Base-by-base conservation (phyloP, 2,329 filamentous ascomycete genomes). In the Ophiostoma quercus region DNA sequence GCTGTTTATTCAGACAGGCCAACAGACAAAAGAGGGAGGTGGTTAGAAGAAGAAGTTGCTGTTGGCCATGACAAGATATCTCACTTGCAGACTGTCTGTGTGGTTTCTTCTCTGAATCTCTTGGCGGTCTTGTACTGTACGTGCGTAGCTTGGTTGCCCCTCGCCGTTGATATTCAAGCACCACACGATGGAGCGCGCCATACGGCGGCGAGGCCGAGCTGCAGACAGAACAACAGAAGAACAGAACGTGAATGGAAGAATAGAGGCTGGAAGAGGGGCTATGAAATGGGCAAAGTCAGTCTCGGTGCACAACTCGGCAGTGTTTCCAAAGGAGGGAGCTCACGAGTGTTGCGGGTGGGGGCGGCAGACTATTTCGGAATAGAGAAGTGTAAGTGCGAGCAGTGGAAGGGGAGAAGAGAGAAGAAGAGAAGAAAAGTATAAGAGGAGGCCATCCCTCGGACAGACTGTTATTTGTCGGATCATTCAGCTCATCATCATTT, bases 221-320 rank as follows among this genome's bases (percentile, higher is more conserved):
- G 22, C 11, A 22, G n/a, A 57, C n/a, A 25, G 51, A 14, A 14
- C 11, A 12, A 16, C 47, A 51, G 47, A 51, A 41, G 11, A 12
- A 14, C 47, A 22, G 47, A 51, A 51, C 34, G 5, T 34, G 47
- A 9, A 19, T 2, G 47, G 47, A 19, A 16, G 47, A 51, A 5
- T 16, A 3, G 2, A 7, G 16, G 5, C 16, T n/a, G n/a, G 16
- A 51, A 9, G 57, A 62, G 57, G 57, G 25, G 57, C 57, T 62
- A 32, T 29, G 57, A 62, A 62, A 62, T 62, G 57, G 57, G 57
- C 22, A 62, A 32, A 62, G 57, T 34, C 25, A 14, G 57, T 62
- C 57, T 62, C 57, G 22, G 57, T 62, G 51, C 22, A 25, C 22
- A n/a, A 47, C 16, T 47, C 43, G 43, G 51, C 2, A 62, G 57